Conservation (phyloP, 2,329 filamentous ascomycete species). For the Fusarium foetens region DNA sequence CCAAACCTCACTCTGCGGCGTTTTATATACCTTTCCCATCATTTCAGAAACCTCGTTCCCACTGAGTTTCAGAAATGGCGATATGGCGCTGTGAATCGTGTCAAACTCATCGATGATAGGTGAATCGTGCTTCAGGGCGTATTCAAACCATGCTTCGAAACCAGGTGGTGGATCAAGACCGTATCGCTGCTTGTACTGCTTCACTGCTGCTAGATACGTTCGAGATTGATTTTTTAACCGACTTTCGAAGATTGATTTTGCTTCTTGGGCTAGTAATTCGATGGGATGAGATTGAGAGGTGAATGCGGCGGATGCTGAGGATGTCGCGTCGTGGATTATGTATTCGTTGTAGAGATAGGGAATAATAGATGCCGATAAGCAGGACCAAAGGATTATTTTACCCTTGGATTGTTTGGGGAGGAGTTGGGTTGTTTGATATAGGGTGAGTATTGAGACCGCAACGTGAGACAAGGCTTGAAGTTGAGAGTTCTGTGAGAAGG, state of each 20-base stretch:
- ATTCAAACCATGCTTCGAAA: slow-evolving; percentile 59
- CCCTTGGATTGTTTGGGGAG: slow-evolving; percentile 47
- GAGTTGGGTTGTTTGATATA: slow-evolving; percentile 47
- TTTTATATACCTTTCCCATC: slow-evolving; percentile 43
- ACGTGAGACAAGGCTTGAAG: slow-evolving; percentile 43
- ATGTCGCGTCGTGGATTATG: slow-evolving; percentile 36
- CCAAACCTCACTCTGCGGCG: slow-evolving; percentile 51
- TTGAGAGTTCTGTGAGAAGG: slow-evolving; percentile 44
- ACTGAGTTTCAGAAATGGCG: slow-evolving; percentile 54
- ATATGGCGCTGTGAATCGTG: slow-evolving; percentile 52
- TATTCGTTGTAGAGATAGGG: slow-evolving; percentile 47
- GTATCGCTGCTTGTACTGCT: slow-evolving; percentile 58
- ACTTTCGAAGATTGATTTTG: slow-evolving; percentile 45
- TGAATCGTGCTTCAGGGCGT: slow-evolving; percentile 52
- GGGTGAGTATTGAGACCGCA: slow-evolving; percentile 43
- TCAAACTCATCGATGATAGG: slow-evolving; percentile 63
- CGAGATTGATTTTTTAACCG: slow-evolving; percentile 52
- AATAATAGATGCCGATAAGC: slow-evolving; percentile 46
- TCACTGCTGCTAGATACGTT: slow-evolving; percentile 48
- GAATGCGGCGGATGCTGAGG: slow-evolving; percentile 1
- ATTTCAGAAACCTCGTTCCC: slow-evolving; percentile 47
- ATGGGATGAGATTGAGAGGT: slow-evolving; percentile 48
- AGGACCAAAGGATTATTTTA: slow-evolving; percentile 44
- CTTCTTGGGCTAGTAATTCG: slow-evolving; percentile 46
- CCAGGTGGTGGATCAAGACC: slow-evolving; percentile 56